These are phyloP conservation scores for Flagelloscypha sp. DNA, from an alignment of 768 basidiomycete genomes.

Conservation along the genomic window DNA sequence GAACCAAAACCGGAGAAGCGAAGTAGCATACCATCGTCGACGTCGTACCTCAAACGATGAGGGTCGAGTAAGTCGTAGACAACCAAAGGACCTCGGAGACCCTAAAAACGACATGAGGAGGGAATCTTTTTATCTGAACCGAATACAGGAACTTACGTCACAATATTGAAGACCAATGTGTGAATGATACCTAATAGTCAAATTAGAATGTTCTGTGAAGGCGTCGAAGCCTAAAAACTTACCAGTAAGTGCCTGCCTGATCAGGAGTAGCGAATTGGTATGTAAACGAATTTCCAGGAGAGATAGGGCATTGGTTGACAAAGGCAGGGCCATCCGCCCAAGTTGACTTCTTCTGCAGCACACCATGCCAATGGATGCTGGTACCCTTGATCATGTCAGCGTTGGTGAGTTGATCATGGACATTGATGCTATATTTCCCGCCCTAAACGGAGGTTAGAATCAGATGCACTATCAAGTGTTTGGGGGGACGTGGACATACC, in stretches of 20 bases:
- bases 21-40: conserved; percentile 37
- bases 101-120: conserved; percentile 26
- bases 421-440: conserved; percentile 30
- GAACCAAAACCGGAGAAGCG: too few species aligned
- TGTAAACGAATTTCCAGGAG: conserved; percentile 26
- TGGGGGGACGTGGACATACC: conserved; percentile 8
- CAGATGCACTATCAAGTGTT: neutral
- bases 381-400: conserved; percentile 30
- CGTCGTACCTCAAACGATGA: conserved; percentile 30
- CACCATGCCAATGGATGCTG: conserved; percentile 30
- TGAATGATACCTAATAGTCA: conserved; percentile 22
- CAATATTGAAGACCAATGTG: conserved; percentile 23
- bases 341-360: conserved; percentile 22
- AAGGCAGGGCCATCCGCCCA: conserved; percentile 28
- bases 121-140: conserved; percentile 21
- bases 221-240: conserved; percentile 5
- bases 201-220: conserved; percentile 22
- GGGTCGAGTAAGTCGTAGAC: conserved; percentile 32
- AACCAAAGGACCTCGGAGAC: conserved; percentile 27
- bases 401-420: conserved; percentile 31
- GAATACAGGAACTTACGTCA: conserved; percentile 28
- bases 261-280: conserved; percentile 29
- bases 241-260: conserved; percentile 41
- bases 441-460: conserved; percentile 16
- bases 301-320: conserved; percentile 39